Percentiles rank a stretch among this genome's conserved stretches.
Evolutionary conservation across 1,139 yeast genomes (phyloP).

Genomic region (Candida albicans): DNA sequence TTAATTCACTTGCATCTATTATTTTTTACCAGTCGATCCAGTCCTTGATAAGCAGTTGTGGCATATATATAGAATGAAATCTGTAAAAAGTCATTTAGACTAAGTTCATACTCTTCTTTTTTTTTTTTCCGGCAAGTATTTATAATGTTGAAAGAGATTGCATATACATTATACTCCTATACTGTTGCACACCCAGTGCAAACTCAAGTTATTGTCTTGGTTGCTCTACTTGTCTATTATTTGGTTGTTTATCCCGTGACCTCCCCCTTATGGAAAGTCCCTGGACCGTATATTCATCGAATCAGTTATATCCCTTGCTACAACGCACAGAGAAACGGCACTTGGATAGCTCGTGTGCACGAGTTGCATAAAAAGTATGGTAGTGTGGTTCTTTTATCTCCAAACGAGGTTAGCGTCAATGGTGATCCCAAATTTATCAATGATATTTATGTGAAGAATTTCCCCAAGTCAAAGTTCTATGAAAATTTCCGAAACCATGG

Average conservation of each 20-base stretch:
- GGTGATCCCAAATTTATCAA: constrained; percentile 50
- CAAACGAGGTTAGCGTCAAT: constrained; percentile 60
- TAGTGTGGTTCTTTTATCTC: constrained; percentile 58
- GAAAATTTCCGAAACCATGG: constrained; percentile 63
- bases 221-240: constrained; percentile 23
- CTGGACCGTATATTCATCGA: constrained; percentile 62
- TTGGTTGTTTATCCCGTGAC: constrained; percentile 46
- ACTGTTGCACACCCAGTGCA: constrained; percentile 4
- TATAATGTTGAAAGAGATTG: constrained; percentile 3
- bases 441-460: constrained; percentile 58
- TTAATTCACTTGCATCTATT: background rate
- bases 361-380: constrained; percentile 58
- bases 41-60: no score
- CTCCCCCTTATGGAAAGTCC: constrained; percentile 53
- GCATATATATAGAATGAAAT: background rate
- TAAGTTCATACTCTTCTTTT: background rate
- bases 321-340: constrained; percentile 52
- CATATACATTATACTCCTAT: background rate
- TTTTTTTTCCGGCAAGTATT: background rate
- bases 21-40: background rate
- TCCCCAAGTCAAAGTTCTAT: constrained; percentile 62
- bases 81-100: background rate
- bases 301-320: constrained; percentile 46
- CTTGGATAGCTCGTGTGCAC: constrained; percentile 53
- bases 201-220: background rate